Evolutionary conservation across 306 rosid species (phyloP).

Genomic region (Trifolium subterraneum): DNA sequence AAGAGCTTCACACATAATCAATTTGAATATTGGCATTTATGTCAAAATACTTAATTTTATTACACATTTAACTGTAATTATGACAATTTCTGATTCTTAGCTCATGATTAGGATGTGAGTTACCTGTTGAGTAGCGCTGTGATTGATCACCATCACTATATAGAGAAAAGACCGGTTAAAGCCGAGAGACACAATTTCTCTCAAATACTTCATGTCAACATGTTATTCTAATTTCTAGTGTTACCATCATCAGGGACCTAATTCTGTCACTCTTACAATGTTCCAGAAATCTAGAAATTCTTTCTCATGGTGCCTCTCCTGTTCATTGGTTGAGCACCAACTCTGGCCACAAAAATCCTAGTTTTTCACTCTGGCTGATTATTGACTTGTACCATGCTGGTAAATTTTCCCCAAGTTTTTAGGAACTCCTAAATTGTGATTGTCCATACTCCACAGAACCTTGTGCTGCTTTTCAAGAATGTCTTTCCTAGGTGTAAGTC

Average conservation of each 20-base stretch:
- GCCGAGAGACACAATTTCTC: background rate
- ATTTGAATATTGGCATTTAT: too few relatives aligned
- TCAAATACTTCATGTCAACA: background rate
- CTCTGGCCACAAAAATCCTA: background rate
- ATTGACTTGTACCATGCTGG: conserved; percentile 18
- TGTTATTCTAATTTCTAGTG: background rate
- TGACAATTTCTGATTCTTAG: background rate
- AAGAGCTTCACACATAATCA: too few relatives aligned
- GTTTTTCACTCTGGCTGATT: conserved; percentile 1
- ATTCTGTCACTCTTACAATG: background rate
- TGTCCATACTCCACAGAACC: conserved; percentile 19
- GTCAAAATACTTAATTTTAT: too few relatives aligned
- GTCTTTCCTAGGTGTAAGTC: background rate
- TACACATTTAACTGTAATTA: conserved; percentile 1
- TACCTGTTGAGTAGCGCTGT: background rate
- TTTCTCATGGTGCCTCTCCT: conserved; percentile 16
- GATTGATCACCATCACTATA: background rate
- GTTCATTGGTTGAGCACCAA: background rate
- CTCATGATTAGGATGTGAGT: background rate
- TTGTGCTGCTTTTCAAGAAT: conserved; percentile 6
- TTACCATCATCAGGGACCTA: conserved; percentile 1
- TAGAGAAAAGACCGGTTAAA: background rate
- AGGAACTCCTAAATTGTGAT: conserved; percentile 17
- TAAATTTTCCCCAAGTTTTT: conserved; percentile 5
- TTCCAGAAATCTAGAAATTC: background rate